Evolutionary conservation across 75 land plant species (phyloP).

Genomic region (Larix kaempferi): DNA sequence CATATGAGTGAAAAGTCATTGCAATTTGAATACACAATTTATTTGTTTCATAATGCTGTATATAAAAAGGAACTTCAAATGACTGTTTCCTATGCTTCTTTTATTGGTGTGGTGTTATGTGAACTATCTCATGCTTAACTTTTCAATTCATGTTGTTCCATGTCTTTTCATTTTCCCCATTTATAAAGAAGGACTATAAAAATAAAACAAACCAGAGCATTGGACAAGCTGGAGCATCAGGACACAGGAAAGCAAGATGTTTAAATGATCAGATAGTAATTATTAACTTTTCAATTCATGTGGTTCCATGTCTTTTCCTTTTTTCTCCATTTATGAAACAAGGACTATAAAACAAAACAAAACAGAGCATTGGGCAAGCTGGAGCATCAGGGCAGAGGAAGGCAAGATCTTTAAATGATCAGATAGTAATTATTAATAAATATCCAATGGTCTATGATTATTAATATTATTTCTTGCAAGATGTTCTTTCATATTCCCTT

Average conservation of each 20-base stretch:
- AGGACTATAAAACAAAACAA: background rate
- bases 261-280: background rate
- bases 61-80: background rate
- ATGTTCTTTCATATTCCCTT: no score
- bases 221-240: background rate
- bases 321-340: background rate
- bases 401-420: background rate
- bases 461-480: no score
- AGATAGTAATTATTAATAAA: background rate
- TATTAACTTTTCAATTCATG: background rate
- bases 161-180: no score
- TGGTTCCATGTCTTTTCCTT: no score
- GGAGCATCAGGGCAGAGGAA: background rate
- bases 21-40: background rate
- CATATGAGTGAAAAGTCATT: background rate
- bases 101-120: background rate
- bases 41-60: constrained; percentile 1
- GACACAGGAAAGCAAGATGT: background rate
- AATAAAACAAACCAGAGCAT: background rate
- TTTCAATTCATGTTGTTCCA: background rate
- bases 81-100: background rate
- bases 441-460: background rate
- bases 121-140: background rate
- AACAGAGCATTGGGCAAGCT: background rate
- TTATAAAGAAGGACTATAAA: background rate